A percentile compares a stretch with the other conserved stretches of the same genome.
These are phyloP conservation scores for Aspergillus egyptiacus DNA, from an alignment of 495 filamentous ascomycete species.

Conservation along the genomic window DNA sequence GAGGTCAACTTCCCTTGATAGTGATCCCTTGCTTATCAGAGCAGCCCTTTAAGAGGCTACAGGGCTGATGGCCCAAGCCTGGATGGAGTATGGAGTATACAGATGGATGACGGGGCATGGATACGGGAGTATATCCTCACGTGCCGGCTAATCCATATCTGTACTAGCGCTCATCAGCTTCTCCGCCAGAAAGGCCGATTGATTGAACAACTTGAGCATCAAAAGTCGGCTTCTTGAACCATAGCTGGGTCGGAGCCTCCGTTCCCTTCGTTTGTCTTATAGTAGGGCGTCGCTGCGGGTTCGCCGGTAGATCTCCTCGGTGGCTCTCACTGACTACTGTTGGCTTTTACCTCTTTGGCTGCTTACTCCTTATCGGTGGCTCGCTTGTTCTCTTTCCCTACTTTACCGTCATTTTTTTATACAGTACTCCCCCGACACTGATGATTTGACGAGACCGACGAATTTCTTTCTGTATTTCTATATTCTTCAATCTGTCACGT, in stretches of 20 bases:
- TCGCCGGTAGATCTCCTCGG: neutral
- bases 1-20: neutral
- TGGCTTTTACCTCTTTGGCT: neutral
- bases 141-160: slow-evolving; percentile 12
- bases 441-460: slow-evolving; percentile 46
- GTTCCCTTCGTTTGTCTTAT: slow-evolving; percentile 10
- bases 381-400: slow-evolving; percentile 3
- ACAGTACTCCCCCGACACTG: slow-evolving; percentile 24
- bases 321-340: too few relatives aligned
- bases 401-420: slow-evolving; percentile 13
- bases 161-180: slow-evolving; percentile 3
- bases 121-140: slow-evolving; percentile 16
- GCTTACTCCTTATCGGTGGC: neutral
- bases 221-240: slow-evolving; percentile 13
- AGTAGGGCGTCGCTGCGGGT: slow-evolving; percentile 10
- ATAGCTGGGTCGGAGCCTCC: slow-evolving; percentile 15
- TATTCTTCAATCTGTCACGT: slow-evolving; percentile 17
- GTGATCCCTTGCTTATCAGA: neutral
- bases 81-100: too few relatives aligned
- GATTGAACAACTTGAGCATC: slow-evolving; percentile 18
- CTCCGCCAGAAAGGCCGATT: slow-evolving; percentile 13
- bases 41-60: too few relatives aligned
- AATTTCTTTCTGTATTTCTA: slow-evolving; percentile 40
- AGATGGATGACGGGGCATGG: too few relatives aligned
- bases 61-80: too few relatives aligned